Percentiles rank a stretch among this genome's conserved stretches.
Conservation (phyloP, 768 basidiomycete genomes). For the Lactifluus hygrophoroides region DNA sequence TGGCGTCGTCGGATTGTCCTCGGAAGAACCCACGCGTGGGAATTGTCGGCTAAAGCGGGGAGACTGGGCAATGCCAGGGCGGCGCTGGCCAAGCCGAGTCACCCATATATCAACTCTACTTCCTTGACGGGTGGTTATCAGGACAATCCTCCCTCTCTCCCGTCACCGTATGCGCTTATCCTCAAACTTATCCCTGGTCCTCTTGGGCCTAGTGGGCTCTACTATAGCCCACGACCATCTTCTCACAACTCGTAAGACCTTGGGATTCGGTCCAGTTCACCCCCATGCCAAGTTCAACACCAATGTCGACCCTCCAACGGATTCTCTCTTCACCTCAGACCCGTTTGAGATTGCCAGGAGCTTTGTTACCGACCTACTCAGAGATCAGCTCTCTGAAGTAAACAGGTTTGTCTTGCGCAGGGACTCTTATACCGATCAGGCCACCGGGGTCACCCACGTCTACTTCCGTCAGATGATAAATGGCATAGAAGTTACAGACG, state of each 20-base stretch:
- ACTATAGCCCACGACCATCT: slow-evolving; percentile 13
- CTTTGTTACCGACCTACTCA: slow-evolving; percentile 48
- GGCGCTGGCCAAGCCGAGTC: not conserved
- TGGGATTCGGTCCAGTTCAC: slow-evolving; percentile 80
- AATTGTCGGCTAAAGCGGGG: not conserved
- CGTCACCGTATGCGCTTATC: slow-evolving; percentile 16
- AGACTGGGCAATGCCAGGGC: too few species aligned
- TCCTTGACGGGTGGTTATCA: slow-evolving; percentile 5
- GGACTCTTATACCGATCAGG: slow-evolving; percentile 81
- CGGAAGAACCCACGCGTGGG: too few species aligned
- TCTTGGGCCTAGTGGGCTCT: slow-evolving; percentile 21
- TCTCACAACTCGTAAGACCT: slow-evolving; percentile 64
- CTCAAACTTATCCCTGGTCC: slow-evolving; percentile 8
- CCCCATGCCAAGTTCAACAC: slow-evolving; percentile 62
- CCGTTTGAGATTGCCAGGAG: slow-evolving; percentile 53
- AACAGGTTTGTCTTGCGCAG: slow-evolving; percentile 53
- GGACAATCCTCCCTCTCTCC: not conserved
- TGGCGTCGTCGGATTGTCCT: too few species aligned
- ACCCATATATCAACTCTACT: slow-evolving; percentile 9
- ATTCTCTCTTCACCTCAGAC: slow-evolving; percentile 28
- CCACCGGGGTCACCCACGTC: slow-evolving; percentile 82
- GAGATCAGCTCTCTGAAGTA: slow-evolving; percentile 30
- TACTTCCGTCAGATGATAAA: slow-evolving; percentile 80
- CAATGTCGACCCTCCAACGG: slow-evolving; percentile 28
- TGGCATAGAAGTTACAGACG: slow-evolving; percentile 83